A percentile compares a stretch with the other conserved stretches of the same genome.
These are phyloP conservation scores for Euphorbia peplus DNA, from an alignment of 345 rosid genomes.

Conservation along the genomic window DNA sequence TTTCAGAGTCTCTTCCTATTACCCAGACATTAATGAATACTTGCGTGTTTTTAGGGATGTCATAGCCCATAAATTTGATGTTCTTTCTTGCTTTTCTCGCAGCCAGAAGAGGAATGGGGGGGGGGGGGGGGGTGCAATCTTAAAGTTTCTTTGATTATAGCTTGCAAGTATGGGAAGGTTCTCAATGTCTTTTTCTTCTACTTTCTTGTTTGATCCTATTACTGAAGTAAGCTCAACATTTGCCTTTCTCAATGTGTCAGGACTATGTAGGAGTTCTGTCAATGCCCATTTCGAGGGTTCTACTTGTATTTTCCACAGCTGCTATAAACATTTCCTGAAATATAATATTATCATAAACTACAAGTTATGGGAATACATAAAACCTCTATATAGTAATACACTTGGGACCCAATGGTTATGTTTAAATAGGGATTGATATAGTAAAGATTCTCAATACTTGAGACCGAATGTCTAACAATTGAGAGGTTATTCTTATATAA, in stretches of 20 bases:
- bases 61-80: conserved; percentile 47
- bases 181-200: conserved; percentile 52
- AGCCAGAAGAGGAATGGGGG: conserved; percentile 52
- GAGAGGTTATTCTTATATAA: no score
- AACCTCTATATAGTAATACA: no score
- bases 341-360: no score
- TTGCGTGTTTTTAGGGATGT: conserved; percentile 46
- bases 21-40: conserved; percentile 60
- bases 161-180: conserved; percentile 53
- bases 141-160: conserved; percentile 47
- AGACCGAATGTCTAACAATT: no score
- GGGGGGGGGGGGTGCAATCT: conserved; percentile 56
- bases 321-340: conserved; percentile 59
- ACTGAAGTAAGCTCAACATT: conserved; percentile 47
- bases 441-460: no score
- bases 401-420: no score
- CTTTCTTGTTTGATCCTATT: conserved; percentile 36
- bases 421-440: no score
- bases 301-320: conserved; percentile 57
- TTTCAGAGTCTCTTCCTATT: conserved; percentile 52
- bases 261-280: conserved; percentile 53
- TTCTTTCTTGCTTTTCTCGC: conserved; percentile 48
- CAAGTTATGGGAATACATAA: no score
- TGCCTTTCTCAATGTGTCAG: conserved; percentile 38
- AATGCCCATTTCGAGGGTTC: conserved; percentile 71